A percentile compares a stretch with the other conserved stretches of the same genome.
phyloP scores from a whole-genome alignment of 371 early-diverging fungal genomes.

The Rhizopus sp. region DNA sequence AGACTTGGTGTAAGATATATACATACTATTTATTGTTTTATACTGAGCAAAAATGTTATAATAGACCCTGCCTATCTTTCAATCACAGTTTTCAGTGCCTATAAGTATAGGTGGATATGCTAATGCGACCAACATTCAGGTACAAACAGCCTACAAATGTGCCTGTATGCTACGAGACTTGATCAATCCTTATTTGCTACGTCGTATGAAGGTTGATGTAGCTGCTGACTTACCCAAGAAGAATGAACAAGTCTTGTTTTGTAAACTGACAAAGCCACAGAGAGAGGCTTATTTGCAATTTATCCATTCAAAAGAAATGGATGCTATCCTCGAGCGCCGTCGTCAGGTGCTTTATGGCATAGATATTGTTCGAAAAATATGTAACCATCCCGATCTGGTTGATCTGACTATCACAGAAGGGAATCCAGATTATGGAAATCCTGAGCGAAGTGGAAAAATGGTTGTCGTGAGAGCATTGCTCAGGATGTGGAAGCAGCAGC shows the following conservation, averaged over 20 bases:
- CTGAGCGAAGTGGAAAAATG: constrained; percentile 84
- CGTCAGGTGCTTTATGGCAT: constrained; percentile 90
- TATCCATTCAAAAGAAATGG: constrained; percentile 71
- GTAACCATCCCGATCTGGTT: constrained; percentile 94
- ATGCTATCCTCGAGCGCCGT: constrained; percentile 79
- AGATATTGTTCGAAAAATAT: constrained; percentile 94
- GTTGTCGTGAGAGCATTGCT: constrained; percentile 84
- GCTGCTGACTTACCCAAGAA: constrained; percentile 92
- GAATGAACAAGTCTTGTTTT: constrained; percentile 93
- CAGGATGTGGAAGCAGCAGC: constrained; percentile 81
- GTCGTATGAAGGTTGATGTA: constrained; percentile 94
- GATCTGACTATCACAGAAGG: constrained; percentile 32
- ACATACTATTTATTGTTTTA: not conserved
- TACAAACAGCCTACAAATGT: constrained; percentile 92
- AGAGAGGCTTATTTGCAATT: constrained; percentile 76
- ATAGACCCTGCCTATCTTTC: constrained; percentile 87
- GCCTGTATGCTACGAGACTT: constrained; percentile 89
- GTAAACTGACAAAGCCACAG: constrained; percentile 85
- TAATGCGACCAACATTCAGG: constrained; percentile 84
- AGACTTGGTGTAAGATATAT: constrained; percentile 74
- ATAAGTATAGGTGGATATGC: constrained; percentile 94
- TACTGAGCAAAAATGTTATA: not conserved
- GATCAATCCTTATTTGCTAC: constrained; percentile 92
- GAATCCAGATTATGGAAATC: constrained; percentile 66
- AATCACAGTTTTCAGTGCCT: constrained; percentile 88